Conservation (phyloP, 2,329 filamentous ascomycete species). For the Aspergillus candidus region DNA sequence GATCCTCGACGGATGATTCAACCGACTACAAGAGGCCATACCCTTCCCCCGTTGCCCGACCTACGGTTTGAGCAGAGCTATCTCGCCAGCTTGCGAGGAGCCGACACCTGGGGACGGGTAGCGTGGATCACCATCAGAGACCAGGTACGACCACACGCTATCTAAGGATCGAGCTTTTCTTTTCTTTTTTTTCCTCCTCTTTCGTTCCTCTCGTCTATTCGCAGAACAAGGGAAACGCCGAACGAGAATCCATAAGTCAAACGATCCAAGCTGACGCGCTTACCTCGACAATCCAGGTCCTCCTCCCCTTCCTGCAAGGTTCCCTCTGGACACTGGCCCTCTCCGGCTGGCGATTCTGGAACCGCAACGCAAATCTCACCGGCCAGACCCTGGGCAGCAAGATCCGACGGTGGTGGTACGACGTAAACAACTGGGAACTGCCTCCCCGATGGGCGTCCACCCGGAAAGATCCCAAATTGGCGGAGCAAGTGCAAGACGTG, state of each 20-base stretch:
- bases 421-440: constrained; percentile 82
- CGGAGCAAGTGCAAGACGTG: constrained; percentile 40
- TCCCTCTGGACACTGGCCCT: constrained; percentile 80
- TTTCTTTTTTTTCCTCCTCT: no score
- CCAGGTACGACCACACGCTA: constrained; percentile 54
- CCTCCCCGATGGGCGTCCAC: constrained; percentile 38
- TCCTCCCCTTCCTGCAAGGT: constrained; percentile 84
- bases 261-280: background rate
- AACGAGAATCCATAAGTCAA: background rate
- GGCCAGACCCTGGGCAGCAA: constrained; percentile 71
- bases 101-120: constrained; percentile 73
- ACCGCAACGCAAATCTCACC: constrained; percentile 67
- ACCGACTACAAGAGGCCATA: constrained; percentile 31
- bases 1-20: constrained; percentile 31
- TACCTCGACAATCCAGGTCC: constrained; percentile 48
- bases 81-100: constrained; percentile 75
- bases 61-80: constrained; percentile 98
- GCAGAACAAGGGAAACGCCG: no score
- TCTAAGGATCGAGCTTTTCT: no score
- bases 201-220: no score
- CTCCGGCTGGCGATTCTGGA: constrained; percentile 86
- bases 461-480: constrained; percentile 25
- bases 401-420: constrained; percentile 88
- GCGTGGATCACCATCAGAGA: constrained; percentile 80
- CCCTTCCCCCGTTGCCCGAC: constrained; percentile 71